These are phyloP conservation scores for Colletotrichum plurivorum DNA, from an alignment of 2,329 filamentous ascomycete genomes.

Conservation along the genomic window DNA sequence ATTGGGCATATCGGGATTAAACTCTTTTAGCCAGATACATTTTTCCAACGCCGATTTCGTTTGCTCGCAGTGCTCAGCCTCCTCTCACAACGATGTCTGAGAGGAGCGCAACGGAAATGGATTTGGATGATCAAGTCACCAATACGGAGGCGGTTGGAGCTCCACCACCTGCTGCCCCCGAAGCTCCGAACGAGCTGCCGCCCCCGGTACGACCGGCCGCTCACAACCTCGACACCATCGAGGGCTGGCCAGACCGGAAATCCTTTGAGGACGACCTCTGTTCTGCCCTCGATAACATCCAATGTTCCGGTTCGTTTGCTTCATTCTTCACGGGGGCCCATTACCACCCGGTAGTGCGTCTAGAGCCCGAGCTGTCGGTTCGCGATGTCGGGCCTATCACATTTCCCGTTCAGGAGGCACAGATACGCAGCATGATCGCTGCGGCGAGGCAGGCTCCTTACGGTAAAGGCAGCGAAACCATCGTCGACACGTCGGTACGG, in stretches of 20 bases:
- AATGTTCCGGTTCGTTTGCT: conserved; percentile 42
- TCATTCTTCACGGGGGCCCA: not conserved
- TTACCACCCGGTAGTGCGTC: not conserved
- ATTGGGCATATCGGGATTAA: not conserved
- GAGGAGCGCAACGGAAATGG: not conserved
- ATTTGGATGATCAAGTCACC: not conserved
- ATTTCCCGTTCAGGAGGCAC: conserved; percentile 45
- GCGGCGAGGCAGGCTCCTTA: conserved; percentile 51
- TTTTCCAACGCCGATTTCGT: not conserved
- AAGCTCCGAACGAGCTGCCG: not conserved
- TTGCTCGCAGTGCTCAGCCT: too few relatives aligned
- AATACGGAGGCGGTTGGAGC: not conserved
- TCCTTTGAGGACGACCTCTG: conserved; percentile 34
- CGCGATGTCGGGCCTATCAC: conserved; percentile 43
- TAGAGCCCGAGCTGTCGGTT: conserved; percentile 37
- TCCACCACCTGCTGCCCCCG: not conserved
- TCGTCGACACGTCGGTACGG: conserved; percentile 56
- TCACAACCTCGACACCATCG: too few relatives aligned
- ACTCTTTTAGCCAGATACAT: not conserved
- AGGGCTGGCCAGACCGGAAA: not conserved
- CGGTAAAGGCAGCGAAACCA: conserved; percentile 55
- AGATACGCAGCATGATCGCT: conserved; percentile 45
- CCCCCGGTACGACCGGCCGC: conserved; percentile 1
- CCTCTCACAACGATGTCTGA: too few relatives aligned
- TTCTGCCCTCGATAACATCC: conserved; percentile 27